Evolutionary conservation across 257 asterid species (phyloP), one percentile per base, ranked within the genome.

Genomic region (Coffea eugenioides): DNA sequence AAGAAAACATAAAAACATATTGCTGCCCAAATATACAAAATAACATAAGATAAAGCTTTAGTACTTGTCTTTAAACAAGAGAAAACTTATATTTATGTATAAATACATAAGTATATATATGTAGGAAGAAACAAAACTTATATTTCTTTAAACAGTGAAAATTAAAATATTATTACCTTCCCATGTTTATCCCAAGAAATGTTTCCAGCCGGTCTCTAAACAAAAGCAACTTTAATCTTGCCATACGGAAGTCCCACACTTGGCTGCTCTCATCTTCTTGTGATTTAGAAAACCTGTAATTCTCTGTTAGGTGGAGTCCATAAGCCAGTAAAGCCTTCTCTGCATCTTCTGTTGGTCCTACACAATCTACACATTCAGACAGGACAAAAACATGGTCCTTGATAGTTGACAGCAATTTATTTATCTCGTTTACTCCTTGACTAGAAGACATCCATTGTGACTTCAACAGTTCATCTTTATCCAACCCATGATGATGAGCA

Each of bases 181-280:
- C 99, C 98, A 91, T 96, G 83, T 89, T 96, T 85, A 96, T 92
- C 77, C 97, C 97, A 81, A 96, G 82, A 90, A 94, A 96, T 71
- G 99, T 94, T 90, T 96, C 99, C 69, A 96, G 88, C 86, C 92
- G 90, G 87, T 96, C 99, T 80, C 91, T 89, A 82, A 81, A 90
- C 82, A 87, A 96, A 77, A 96, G 83, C 83, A 96, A 85, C 78
- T 90, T 92, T 51, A 96, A 95, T 80, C 99, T 91, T 81, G 91
- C 91, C 80, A 94, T 46, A 68, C 97, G 96, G 72, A 84, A 91
- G 88, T 90, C 87, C 98, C 97, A 94, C 78, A 90, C 81, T 83
- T 89, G 87, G 36, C 76, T 87, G 83, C 80, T 75, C 82, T 82
- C 90, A 76, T 81, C 84, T 81, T 83, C 90, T 77, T 91, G 93